phyloP scores from a whole-genome alignment of 257 asterid genomes.

The Ilex aquifolium region DNA sequence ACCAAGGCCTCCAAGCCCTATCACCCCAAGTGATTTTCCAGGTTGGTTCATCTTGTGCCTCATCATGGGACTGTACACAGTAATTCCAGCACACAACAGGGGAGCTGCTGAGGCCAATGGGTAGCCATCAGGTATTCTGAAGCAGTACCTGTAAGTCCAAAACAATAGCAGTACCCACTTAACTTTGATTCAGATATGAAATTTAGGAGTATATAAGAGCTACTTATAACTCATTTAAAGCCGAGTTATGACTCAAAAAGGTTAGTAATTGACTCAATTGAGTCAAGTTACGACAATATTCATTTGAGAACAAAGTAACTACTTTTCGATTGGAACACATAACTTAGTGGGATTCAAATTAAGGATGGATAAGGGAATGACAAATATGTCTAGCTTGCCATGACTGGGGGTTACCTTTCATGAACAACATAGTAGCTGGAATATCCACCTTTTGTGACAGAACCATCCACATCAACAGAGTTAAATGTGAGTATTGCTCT shows the following conservation, averaged over 20 bases:
- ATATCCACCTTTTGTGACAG: not conserved
- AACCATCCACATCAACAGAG: not conserved
- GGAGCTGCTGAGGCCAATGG: not conserved
- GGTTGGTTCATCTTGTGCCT: conserved; percentile 78
- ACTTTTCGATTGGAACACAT: too few species aligned
- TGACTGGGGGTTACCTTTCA: not conserved
- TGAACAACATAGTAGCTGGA: not conserved
- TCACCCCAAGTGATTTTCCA: conserved; percentile 81
- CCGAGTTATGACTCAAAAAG: too few species aligned
- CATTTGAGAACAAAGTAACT: too few species aligned
- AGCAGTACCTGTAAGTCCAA: not conserved
- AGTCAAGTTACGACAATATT: not conserved
- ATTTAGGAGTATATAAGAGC: not conserved
- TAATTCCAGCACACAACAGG: not conserved
- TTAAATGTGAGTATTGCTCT: not conserved
- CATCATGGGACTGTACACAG: not conserved
- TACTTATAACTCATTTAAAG: not conserved
- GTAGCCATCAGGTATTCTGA: not conserved
- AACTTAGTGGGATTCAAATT: too few species aligned
- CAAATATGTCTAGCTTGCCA: not conserved
- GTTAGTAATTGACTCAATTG: not conserved
- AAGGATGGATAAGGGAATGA: too few species aligned
- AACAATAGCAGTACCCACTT: not conserved
- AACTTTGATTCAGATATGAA: not conserved
- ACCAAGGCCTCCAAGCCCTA: conserved; percentile 95